A percentile compares a stretch with the other conserved stretches of the same genome.
Conservation (phyloP, 2,329 filamentous ascomycete species). For the Sporothrix protearum region DNA sequence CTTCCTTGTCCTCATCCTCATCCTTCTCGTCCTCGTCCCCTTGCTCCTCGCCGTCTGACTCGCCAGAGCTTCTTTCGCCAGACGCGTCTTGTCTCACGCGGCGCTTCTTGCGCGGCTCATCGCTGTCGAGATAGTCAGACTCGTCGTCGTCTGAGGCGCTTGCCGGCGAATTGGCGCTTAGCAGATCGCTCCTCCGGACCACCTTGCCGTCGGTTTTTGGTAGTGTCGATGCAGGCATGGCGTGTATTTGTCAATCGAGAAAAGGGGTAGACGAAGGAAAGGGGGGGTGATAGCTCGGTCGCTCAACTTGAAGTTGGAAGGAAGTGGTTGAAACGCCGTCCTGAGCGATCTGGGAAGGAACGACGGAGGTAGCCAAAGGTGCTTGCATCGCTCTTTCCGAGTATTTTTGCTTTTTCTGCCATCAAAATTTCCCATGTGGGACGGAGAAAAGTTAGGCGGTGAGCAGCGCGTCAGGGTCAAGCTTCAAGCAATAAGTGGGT, state of each 20-base stretch:
- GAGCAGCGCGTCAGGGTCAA: background rate
- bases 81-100: conserved; percentile 31
- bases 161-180: conserved; percentile 2
- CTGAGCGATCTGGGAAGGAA: background rate
- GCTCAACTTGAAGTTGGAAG: background rate
- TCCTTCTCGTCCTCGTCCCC: conserved; percentile 26
- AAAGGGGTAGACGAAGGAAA: background rate
- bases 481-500: background rate
- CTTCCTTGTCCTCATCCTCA: conserved; percentile 29
- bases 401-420: conserved; percentile 21
- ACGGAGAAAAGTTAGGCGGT: conserved; percentile 18
- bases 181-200: conserved; percentile 19
- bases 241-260: background rate
- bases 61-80: conserved; percentile 24
- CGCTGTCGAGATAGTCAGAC: conserved; percentile 49
- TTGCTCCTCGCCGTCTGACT: background rate
- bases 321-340: background rate
- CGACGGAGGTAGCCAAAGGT: background rate
- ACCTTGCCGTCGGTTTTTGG: conserved; percentile 17
- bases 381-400: conserved; percentile 10
- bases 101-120: conserved; percentile 38
- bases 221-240: conserved; percentile 18
- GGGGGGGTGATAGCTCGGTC: background rate
- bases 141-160: conserved; percentile 31
- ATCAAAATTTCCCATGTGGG: conserved; percentile 19